Evolutionary conservation across 2,329 filamentous ascomycete genomes (phyloP), one percentile per base, ranked within the genome.

Genomic region (Talaromyces sp.): DNA sequence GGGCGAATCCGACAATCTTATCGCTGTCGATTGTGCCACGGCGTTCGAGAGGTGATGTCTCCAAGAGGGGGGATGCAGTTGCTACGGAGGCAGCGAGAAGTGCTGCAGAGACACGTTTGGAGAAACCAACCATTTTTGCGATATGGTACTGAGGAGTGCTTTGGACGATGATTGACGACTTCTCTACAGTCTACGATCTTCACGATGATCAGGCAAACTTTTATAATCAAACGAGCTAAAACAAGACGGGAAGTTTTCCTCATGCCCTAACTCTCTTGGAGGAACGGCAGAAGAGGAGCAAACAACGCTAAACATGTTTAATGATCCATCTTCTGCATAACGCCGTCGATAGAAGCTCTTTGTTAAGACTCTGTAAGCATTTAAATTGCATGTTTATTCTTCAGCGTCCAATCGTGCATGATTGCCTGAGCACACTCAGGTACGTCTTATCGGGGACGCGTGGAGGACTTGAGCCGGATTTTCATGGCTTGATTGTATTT

Each of bases 1-100:
- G 71, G 0, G 80, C 66, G 67, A 88, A 86, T 1, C 83, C 84
- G 7, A 85, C 84, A 31, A 89, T 77, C 0, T 77, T 74, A 73
- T 83, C 76, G 31, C 80, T 78, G 19, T 53, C 70, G 68, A 85
- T 81, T 45, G 77, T 77, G 8, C 75, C 82, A 53, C 83, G 80
- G 11, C 47, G 34, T n/a, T 43, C n/a, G 15, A 53, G 49, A 63
- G 47, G n/a, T 6, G 29, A 36, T 34, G n/a, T 34, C 29, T 34
- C 29, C 17, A n/a, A 6, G n/a, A 36, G 11, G n/a, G 51, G 51
- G n/a, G 29, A 56, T 36, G 51, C 51, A 29, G 8, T 34, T 2
- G 51, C 51, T 22, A 36, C 51, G 29, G 51, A 56, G 29, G 51
- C 51, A 22, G 29, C 51, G 29, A 56, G 29, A 2, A 56, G 51